Evolutionary conservation across 2,329 filamentous ascomycete genomes (phyloP).

Genomic region (Tolypocladium ovalisporum): DNA sequence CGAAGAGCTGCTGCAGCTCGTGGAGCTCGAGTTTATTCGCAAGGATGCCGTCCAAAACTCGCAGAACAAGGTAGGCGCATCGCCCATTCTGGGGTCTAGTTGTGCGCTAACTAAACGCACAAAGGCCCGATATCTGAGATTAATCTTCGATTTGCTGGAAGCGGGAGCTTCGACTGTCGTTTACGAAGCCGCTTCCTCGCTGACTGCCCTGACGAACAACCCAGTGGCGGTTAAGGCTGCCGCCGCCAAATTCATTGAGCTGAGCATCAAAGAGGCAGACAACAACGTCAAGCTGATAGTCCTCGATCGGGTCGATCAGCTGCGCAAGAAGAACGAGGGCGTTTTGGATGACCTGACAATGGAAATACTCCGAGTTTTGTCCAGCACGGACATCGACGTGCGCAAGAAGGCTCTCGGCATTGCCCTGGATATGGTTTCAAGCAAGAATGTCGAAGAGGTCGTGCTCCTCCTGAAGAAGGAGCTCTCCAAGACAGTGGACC

Average conservation of each 20-base stretch:
- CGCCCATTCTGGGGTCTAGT: slow-evolving; percentile 4
- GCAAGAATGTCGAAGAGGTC: slow-evolving; percentile 97
- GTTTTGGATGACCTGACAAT: slow-evolving; percentile 89
- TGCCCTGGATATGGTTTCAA: slow-evolving; percentile 94
- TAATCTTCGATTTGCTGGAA: slow-evolving; percentile 95
- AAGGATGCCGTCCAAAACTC: slow-evolving; percentile 94
- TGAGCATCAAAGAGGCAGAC: slow-evolving; percentile 94
- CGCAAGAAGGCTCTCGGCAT: slow-evolving; percentile 83
- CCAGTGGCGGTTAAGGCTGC: slow-evolving; percentile 96
- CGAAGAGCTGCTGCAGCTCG: slow-evolving; percentile 85
- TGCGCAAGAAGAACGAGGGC: slow-evolving; percentile 80
- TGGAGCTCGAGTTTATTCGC: slow-evolving; percentile 92
- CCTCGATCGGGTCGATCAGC: slow-evolving; percentile 80
- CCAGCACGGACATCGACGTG: slow-evolving; percentile 92
- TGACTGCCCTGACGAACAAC: slow-evolving; percentile 90
- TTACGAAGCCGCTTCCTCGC: slow-evolving; percentile 91
- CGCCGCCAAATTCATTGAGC: slow-evolving; percentile 89
- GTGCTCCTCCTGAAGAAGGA: slow-evolving; percentile 96
- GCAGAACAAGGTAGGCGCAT: slow-evolving; percentile 67
- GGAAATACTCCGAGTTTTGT: slow-evolving; percentile 91
- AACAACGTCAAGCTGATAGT: slow-evolving; percentile 99
- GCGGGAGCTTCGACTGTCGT: slow-evolving; percentile 89
- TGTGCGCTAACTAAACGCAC: slow-evolving; percentile 12
- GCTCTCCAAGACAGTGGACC: slow-evolving; percentile 91
- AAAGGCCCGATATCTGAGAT: slow-evolving; percentile 78